phyloP scores from a whole-genome alignment of 805 yeast genomes.

The Candida maris region DNA sequence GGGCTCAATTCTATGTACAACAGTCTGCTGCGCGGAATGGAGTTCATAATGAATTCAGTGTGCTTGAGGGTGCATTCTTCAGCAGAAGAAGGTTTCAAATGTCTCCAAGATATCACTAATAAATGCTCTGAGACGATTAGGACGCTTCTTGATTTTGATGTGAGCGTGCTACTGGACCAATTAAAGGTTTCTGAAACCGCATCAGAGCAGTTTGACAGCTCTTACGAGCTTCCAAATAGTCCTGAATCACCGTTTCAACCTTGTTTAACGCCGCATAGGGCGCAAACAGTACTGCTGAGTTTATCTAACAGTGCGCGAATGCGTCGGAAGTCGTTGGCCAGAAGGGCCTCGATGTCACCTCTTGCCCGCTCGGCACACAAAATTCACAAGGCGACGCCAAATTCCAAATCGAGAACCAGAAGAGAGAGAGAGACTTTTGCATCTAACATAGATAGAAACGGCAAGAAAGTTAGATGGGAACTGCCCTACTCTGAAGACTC shows the following conservation, averaged over 20 bases:
- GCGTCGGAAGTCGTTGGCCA: constrained; percentile 3
- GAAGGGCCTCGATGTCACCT: constrained; percentile 26
- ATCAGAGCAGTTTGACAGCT: background rate
- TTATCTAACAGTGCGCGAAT: constrained; percentile 1
- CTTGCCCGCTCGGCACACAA: constrained; percentile 17
- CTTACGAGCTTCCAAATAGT: background rate
- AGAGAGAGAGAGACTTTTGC: constrained; percentile 5
- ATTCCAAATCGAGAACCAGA: constrained; percentile 5
- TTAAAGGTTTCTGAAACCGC: constrained; percentile 1
- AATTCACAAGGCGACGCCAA: constrained; percentile 12
- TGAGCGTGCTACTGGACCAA: constrained; percentile 10
- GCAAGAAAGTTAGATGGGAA: constrained; percentile 47
- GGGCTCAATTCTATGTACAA: constrained; percentile 15
- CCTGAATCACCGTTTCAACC: background rate
- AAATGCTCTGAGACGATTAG: constrained; percentile 13
- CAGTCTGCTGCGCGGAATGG: constrained; percentile 9
- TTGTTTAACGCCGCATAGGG: background rate
- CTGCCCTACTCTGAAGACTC: constrained; percentile 28
- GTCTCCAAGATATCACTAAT: constrained; percentile 13
- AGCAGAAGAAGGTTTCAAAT: constrained; percentile 4
- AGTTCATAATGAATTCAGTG: constrained; percentile 13
- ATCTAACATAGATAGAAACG: constrained; percentile 14
- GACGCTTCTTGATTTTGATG: constrained; percentile 14
- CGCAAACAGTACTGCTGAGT: too few relatives aligned
- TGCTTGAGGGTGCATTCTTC: constrained; percentile 17